Evolutionary conservation across 208 protist species (phyloP).

Genomic region (Leishmania turanica): DNA sequence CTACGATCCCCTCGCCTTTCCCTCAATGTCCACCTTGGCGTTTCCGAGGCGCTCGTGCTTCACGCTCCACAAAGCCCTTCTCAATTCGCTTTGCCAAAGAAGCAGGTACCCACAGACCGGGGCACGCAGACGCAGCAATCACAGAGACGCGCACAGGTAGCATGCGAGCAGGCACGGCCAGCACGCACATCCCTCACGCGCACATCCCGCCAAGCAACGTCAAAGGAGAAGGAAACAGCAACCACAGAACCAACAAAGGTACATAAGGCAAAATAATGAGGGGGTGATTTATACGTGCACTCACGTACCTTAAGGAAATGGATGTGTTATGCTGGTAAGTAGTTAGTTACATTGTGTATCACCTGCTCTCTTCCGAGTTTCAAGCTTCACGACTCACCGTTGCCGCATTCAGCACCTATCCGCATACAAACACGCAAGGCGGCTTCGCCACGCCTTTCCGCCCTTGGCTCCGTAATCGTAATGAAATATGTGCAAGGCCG

Average conservation of each 20-base stretch:
- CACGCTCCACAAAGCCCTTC: background rate
- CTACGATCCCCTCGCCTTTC: background rate
- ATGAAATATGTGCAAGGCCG: background rate
- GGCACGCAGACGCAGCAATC: background rate
- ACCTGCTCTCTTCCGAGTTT: background rate
- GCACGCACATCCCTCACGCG: background rate
- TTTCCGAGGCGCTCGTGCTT: background rate
- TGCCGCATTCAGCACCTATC: background rate
- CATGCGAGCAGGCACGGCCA: background rate
- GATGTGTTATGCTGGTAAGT: background rate
- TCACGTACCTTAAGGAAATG: background rate
- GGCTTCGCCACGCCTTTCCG: background rate
- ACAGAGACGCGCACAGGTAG: background rate
- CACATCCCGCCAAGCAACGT: background rate
- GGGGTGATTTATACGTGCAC: background rate
- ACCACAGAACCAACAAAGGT: background rate
- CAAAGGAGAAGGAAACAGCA: background rate
- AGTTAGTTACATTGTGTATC: conserved; percentile 10
- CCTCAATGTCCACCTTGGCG: background rate
- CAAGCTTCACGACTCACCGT: background rate
- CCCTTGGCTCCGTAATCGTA: background rate
- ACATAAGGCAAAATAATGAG: conserved; percentile 9
- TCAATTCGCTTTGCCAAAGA: background rate
- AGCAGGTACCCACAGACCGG: background rate
- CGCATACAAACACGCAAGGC: background rate